These are phyloP conservation scores for Cryphonectria naterciae DNA, from an alignment of 2,329 filamentous ascomycete species.

Conservation along the genomic window DNA sequence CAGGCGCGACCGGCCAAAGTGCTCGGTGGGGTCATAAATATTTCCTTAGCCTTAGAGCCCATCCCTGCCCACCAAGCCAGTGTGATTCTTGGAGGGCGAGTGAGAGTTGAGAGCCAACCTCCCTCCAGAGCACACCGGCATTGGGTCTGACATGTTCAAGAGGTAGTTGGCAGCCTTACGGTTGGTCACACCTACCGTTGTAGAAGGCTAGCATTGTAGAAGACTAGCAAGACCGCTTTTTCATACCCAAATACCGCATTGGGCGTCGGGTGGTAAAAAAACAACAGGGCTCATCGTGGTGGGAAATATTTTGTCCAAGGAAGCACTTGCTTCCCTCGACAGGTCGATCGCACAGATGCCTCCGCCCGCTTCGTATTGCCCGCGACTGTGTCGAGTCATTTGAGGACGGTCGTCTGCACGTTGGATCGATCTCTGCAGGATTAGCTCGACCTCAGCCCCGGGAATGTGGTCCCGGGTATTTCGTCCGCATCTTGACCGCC, in stretches of 20 bases:
- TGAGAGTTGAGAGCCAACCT: slow-evolving; percentile 22
- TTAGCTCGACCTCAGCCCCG: slow-evolving; percentile 12
- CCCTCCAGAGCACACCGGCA: slow-evolving; percentile 21
- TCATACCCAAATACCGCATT: not conserved
- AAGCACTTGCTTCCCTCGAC: not conserved
- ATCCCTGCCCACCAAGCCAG: slow-evolving; percentile 19
- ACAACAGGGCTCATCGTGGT: not conserved
- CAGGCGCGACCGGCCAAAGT: slow-evolving; percentile 13
- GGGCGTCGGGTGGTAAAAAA: not conserved
- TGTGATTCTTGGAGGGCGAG: slow-evolving; percentile 23
- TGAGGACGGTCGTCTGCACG: slow-evolving; percentile 16
- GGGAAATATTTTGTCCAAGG: not conserved
- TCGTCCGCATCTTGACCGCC: slow-evolving; percentile 7
- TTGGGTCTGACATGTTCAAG: slow-evolving; percentile 21
- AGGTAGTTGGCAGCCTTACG: slow-evolving; percentile 28
- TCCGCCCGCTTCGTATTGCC: not conserved
- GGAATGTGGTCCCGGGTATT: slow-evolving; percentile 4
- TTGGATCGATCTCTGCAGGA: slow-evolving; percentile 17
- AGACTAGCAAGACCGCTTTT: not conserved
- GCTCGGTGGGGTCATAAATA: slow-evolving; percentile 12
- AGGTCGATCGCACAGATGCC: not conserved
- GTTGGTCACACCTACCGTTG: not conserved
- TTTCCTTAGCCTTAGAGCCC: slow-evolving; percentile 20
- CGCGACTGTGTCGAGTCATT: not conserved
- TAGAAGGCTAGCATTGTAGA: not conserved